Base-by-base conservation (phyloP, 2,329 filamentous ascomycete genomes). In the Ophiocordyceps robertsii region DNA sequence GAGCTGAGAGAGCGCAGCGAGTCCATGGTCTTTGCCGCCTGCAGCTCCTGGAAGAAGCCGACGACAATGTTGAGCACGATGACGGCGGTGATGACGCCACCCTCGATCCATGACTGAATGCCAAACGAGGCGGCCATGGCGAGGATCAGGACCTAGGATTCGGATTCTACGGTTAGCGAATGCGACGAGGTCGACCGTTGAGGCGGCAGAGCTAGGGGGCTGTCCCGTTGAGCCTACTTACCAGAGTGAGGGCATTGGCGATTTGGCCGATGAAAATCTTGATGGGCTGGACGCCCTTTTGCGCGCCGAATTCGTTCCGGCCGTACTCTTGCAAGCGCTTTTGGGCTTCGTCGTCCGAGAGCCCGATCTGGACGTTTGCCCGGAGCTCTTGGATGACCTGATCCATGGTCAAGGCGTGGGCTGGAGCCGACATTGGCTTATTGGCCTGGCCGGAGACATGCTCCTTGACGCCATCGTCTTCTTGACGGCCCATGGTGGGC, bases 191-290 rank as follows among this genome's bases (percentile, higher is more conserved):
- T 12, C 19, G 33, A 29, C 19, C 21, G 6, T 13, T n/a, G n/a
- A n/a, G n/a, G n/a, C n/a, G n/a, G n/a, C n/a, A n/a, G n/a, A n/a
- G n/a, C n/a, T n/a, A n/a, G n/a, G n/a, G 7, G 3, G 32, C 19
- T 19, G 19, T 4, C 19, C 3, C 19, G 19, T 19, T 19, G 29
- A 10, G 27, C 19, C 29, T 12, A 48, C 57, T 53, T 53, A 80
- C 80, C 58, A 84, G 57, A 49, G 75, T 82, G 73, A 84, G 75
- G 13, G 79, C 79, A 58, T 84, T 84, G 45, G 77, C 77, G 42
- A 84, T 65, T 54, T 84, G 80, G 29, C 72, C 67, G 39, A 82
- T 63, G 19, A 84, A 61, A 46, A 84, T 83, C 53, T 80, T 80
- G 43, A 71, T 50, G 27, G 75, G 69, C 43, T 73, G 73, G 19